A percentile compares a stretch with the other conserved stretches of the same genome.
Conservation (phyloP, 108 stramenopile genomes). For the Thalassiosira profunda region DNA sequence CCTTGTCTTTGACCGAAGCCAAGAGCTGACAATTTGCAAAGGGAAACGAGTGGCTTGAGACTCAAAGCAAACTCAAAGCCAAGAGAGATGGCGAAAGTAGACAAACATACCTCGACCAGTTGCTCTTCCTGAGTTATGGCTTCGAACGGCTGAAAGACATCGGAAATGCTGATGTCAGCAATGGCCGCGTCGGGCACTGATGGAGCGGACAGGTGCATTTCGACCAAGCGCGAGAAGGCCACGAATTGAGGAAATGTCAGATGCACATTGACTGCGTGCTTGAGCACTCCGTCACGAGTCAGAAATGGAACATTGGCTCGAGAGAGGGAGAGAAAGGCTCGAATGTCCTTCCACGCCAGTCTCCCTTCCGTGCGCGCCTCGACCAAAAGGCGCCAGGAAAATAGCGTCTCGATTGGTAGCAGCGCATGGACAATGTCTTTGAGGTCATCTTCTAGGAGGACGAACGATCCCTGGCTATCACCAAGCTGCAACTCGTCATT, state of each 20-base stretch:
- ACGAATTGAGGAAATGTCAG: constrained; percentile 19
- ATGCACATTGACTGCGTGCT: background rate
- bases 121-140: background rate
- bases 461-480: background rate
- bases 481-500: background rate
- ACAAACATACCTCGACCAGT: constrained; percentile 3
- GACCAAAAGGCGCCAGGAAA: background rate
- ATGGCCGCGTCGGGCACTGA: background rate
- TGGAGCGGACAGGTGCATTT: background rate
- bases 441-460: background rate
- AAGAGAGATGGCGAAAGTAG: no score
- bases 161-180: background rate
- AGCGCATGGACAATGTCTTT: background rate
- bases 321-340: background rate
- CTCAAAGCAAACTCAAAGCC: no score
- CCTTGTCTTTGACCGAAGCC: constrained; percentile 7
- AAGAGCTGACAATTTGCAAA: background rate
- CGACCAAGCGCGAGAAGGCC: background rate
- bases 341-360: constrained; percentile 13
- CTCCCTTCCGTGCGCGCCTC: background rate
- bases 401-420: background rate
- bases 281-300: constrained; percentile 1
- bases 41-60: no score
- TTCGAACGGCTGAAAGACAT: constrained; percentile 5
- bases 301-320: background rate